Evolutionary conservation across 768 basidiomycete species (phyloP).

Genomic region (Lactarius sanguifluus): DNA sequence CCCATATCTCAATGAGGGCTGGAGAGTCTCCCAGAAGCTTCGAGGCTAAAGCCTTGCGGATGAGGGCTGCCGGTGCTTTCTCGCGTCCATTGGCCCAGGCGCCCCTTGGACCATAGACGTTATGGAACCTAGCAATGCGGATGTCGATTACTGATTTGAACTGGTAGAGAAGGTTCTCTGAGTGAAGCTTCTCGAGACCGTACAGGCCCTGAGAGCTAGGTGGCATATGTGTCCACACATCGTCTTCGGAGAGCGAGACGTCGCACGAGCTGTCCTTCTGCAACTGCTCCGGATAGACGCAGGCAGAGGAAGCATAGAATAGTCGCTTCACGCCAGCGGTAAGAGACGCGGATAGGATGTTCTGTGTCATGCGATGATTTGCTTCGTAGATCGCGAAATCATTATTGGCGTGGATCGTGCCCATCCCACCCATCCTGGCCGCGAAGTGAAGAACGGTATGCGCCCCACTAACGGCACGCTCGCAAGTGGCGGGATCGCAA

Average conservation of each 20-base stretch:
- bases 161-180: constrained; percentile 47
- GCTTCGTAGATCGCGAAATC: constrained; percentile 49
- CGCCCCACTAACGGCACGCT: constrained; percentile 41
- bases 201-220: constrained; percentile 56
- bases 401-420: constrained; percentile 53
- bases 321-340: constrained; percentile 44
- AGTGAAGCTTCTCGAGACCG: constrained; percentile 55
- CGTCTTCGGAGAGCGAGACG: constrained; percentile 47
- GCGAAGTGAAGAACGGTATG: constrained; percentile 55
- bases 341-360: constrained; percentile 44
- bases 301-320: constrained; percentile 59
- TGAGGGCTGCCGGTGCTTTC: constrained; percentile 57
- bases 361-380: constrained; percentile 52
- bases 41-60: constrained; percentile 50
- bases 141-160: constrained; percentile 38
- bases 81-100: constrained; percentile 56
- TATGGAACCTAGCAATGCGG: constrained; percentile 56
- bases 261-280: constrained; percentile 39
- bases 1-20: constrained; percentile 53
- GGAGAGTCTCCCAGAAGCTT: constrained; percentile 28
- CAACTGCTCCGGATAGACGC: constrained; percentile 51
- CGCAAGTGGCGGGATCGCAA: constrained; percentile 43
- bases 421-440: constrained; percentile 67
- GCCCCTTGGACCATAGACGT: constrained; percentile 56
- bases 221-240: constrained; percentile 42